Evolutionary conservation across 2,329 filamentous ascomycete genomes (phyloP), one percentile per base, ranked within the genome.

Genomic region (Zymoseptoria pseudotritici): DNA sequence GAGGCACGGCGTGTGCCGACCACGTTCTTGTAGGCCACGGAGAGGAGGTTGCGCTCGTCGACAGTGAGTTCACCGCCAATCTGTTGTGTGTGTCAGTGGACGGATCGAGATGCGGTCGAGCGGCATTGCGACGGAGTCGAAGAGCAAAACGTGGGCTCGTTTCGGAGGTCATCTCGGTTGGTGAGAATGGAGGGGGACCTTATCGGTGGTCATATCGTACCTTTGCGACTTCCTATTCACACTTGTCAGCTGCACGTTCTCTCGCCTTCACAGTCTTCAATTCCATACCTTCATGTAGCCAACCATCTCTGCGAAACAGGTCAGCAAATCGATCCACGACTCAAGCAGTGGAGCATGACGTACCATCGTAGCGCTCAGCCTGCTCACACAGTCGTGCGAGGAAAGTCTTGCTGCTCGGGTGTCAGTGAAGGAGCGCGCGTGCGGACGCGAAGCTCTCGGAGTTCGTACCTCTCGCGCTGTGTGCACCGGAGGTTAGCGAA

Each of bases 1-100:
- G 91, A 97, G 76, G 93, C 93, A 86, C 94, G 93, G 79, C 93
- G 89, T 76, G 94, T 95, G 74, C 94, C 93, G 73, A 99, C 91
- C 64, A 99, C 94, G 81, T 99, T 99, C 90, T 99, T 99, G 88
- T 99, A 99, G 77, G 93, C 93, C 74, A 97, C 94, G 69, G 91
- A 96, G 69, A 99, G 88, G 67, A 99, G 89, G 83, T 97, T 97
- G 75, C 85, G 84, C 78, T 87, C 85, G 72, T 87, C 85, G 67
- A 87, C 85, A 65, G 84, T 83, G 71, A 87, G 81, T 74, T 87
- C 85, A 71, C 85, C 84, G 72, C 83, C 83, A 69, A 87, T 79
- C 85, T 87, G 56, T 58, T 49, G 13, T 53, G 54, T 53, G 61
- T 66, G 36, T 46, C 36, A 46, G 36, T 46, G 36, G 13, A 5